These are phyloP conservation scores for Umbilicus rupestris DNA, from an alignment of 164 flowering plant species.

Conservation along the genomic window DNA sequence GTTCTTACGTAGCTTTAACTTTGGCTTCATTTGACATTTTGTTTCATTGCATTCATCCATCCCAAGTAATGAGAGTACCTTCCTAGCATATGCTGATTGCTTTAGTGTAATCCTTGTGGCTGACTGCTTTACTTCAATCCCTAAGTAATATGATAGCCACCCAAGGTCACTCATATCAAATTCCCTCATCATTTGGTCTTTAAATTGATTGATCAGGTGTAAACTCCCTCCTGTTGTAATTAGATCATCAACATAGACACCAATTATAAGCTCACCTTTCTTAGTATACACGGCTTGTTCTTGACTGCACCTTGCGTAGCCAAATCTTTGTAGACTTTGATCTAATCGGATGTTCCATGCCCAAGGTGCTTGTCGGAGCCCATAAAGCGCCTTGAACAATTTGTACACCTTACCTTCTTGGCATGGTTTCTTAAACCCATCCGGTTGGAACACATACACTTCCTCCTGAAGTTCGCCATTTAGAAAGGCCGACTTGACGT, in stretches of 20 bases:
- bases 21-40: too few relatives aligned
- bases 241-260: background rate
- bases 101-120: background rate
- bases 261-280: background rate
- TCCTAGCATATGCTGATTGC: background rate
- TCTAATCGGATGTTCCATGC: background rate
- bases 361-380: background rate
- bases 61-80: background rate
- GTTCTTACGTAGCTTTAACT: too few relatives aligned
- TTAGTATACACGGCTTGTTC: background rate
- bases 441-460: background rate
- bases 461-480: background rate
- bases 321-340: background rate
- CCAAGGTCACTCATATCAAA: background rate
- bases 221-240: background rate
- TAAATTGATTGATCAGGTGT: too few relatives aligned
- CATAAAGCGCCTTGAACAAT: background rate
- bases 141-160: too few relatives aligned
- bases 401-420: background rate
- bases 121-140: background rate
- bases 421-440: background rate
- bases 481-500: background rate
- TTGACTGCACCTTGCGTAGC: background rate
- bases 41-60: conserved; percentile 1
- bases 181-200: background rate